Evolutionary conservation across 208 protist genomes (phyloP).

Genomic region (Trypanosoma rangeli): DNA sequence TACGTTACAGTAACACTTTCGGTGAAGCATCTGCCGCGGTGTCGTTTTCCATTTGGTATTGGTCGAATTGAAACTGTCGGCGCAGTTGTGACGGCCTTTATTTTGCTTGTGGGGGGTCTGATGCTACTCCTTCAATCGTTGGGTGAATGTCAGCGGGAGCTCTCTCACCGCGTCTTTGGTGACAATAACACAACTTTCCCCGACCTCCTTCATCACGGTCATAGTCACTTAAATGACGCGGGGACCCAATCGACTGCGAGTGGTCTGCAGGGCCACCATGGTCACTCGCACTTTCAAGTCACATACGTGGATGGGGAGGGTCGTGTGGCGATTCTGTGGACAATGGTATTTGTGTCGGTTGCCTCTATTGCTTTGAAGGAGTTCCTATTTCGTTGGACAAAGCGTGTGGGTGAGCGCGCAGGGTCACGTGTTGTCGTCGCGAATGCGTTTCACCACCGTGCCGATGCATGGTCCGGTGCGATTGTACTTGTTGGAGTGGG

Average conservation of each 20-base stretch:
- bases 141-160: conserved; percentile 42
- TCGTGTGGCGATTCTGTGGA: conserved; percentile 66
- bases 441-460: conserved; percentile 89
- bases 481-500: conserved; percentile 80
- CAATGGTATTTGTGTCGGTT: conserved; percentile 75
- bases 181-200: not conserved
- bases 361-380: conserved; percentile 79
- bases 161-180: not conserved
- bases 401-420: conserved; percentile 63
- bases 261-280: conserved; percentile 31
- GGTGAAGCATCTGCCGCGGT: conserved; percentile 61
- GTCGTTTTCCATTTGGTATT: conserved; percentile 83
- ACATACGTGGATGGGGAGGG: conserved; percentile 54
- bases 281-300: conserved; percentile 82
- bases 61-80: conserved; percentile 82
- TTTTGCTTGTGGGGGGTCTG: conserved; percentile 77
- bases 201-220: conserved; percentile 15
- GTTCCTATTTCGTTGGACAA: conserved; percentile 79
- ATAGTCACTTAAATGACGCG: conserved; percentile 17
- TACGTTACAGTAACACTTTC: conserved; percentile 71
- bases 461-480: conserved; percentile 85
- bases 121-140: conserved; percentile 71
- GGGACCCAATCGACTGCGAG: conserved; percentile 17
- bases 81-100: conserved; percentile 71
- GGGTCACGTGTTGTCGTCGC: conserved; percentile 84